These are phyloP conservation scores for Trifolium subterraneum DNA, from an alignment of 306 rosid genomes.

Conservation along the genomic window DNA sequence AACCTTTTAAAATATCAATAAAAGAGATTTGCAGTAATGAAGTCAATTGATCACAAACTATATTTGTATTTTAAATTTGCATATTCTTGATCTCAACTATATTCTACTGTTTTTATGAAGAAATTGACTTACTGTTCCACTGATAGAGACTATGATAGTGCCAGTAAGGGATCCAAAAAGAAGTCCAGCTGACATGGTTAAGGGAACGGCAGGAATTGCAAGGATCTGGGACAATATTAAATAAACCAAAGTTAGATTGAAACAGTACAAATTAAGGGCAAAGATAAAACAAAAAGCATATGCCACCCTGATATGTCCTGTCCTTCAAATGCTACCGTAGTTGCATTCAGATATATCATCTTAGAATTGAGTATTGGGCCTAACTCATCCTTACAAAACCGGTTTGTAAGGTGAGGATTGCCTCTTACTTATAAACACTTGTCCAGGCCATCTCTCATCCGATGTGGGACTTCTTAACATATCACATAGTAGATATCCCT, in stretches of 20 bases:
- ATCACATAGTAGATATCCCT: not conserved
- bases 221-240: constrained; percentile 64
- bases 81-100: constrained; percentile 6
- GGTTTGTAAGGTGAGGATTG: too few species aligned
- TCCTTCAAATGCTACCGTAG: not conserved
- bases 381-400: too few species aligned
- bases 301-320: not conserved
- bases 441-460: too few species aligned
- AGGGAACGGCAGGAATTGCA: constrained; percentile 94
- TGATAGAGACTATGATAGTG: constrained; percentile 86
- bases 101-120: not conserved
- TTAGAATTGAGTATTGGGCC: too few species aligned
- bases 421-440: too few species aligned
- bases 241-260: constrained; percentile 38
- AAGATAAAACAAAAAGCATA: too few species aligned
- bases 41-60: constrained; percentile 13
- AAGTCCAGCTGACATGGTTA: constrained; percentile 98
- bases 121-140: constrained; percentile 79
- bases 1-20: constrained; percentile 15
- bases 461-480: too few species aligned
- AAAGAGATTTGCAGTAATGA: not conserved
- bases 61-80: not conserved
- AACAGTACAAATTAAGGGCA: not conserved
- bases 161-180: constrained; percentile 87
- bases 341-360: not conserved